These are phyloP conservation scores for Cytospora piceicola DNA, from an alignment of 2,329 filamentous ascomycete genomes.

Conservation along the genomic window DNA sequence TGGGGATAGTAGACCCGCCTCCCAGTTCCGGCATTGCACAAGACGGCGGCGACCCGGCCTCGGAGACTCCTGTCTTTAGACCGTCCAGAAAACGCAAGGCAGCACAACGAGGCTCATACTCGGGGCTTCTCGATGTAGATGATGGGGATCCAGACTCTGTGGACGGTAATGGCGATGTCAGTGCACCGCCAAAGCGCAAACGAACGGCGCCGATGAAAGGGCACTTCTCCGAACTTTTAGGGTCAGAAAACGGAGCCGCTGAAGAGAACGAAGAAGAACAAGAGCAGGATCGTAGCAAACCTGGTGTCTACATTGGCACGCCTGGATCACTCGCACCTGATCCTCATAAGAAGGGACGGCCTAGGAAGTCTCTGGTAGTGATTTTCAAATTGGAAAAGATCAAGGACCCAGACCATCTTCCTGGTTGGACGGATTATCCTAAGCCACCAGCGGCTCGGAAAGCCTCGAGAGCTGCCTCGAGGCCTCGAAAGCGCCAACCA, in stretches of 20 bases:
- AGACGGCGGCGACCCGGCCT: neutral
- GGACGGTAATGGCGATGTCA: neutral
- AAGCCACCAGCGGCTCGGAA: constrained; percentile 1
- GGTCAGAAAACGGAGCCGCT: neutral
- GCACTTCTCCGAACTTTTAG: neutral
- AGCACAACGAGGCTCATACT: constrained; percentile 16
- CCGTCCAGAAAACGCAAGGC: constrained; percentile 27
- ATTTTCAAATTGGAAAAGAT: constrained; percentile 39
- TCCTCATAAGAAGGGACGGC: constrained; percentile 37
- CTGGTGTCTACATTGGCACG: constrained; percentile 35
- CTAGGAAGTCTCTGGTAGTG: constrained; percentile 39
- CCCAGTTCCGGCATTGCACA: constrained; percentile 5
- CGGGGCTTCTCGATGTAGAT: constrained; percentile 3
- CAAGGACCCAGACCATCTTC: constrained; percentile 31
- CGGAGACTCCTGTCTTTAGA: neutral
- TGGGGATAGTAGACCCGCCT: constrained; percentile 5
- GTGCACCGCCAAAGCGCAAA: constrained; percentile 13
- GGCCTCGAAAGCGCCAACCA: constrained; percentile 3
- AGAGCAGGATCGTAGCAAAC: constrained; percentile 21
- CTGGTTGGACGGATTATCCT: constrained; percentile 25
- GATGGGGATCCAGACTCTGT: neutral
- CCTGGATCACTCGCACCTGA: constrained; percentile 36
- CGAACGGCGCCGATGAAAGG: constrained; percentile 14
- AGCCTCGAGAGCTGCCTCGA: neutral
- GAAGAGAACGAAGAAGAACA: constrained; percentile 14